Percentiles rank a stretch among this genome's conserved stretches.
Evolutionary conservation across 176 grass and related monocot genomes (phyloP).

Genomic region (Panicum miliaceum): DNA sequence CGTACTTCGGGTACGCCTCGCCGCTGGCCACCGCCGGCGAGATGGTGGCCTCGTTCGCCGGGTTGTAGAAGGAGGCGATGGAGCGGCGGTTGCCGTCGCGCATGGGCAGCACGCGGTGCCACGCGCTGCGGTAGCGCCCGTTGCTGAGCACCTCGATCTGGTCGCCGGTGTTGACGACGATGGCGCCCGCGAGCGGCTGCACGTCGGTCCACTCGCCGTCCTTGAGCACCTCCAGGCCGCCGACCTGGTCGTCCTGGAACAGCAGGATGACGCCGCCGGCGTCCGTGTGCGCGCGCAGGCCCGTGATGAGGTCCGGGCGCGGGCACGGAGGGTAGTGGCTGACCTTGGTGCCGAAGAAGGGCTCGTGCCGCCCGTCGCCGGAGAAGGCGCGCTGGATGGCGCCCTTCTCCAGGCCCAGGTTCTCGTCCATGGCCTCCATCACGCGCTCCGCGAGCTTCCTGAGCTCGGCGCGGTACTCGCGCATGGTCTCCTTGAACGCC

Average conservation of each 20-base stretch:
- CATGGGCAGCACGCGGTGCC: conserved; percentile 72
- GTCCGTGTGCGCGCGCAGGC: conserved; percentile 73
- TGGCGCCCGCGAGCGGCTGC: conserved; percentile 57
- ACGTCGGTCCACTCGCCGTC: conserved; percentile 66
- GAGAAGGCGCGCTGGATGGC: conserved; percentile 54
- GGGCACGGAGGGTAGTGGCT: conserved; percentile 88
- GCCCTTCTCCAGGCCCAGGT: conserved; percentile 51
- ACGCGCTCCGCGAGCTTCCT: conserved; percentile 44
- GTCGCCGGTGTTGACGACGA: conserved; percentile 72
- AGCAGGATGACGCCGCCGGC: conserved; percentile 73
- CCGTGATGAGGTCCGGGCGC: conserved; percentile 58
- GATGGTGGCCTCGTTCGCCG: conserved; percentile 44
- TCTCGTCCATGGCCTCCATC: conserved; percentile 68
- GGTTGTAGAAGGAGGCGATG: conserved; percentile 74
- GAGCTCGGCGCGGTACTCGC: conserved; percentile 60
- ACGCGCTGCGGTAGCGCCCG: conserved; percentile 65
- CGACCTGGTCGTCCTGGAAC: conserved; percentile 66
- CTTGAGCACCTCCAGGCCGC: conserved; percentile 71
- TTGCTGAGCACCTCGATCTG: conserved; percentile 78
- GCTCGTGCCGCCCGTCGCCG: conserved; percentile 17
- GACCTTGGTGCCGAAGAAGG: conserved; percentile 73
- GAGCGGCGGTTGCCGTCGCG: conserved; percentile 64
- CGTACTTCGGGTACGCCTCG: conserved; percentile 42
- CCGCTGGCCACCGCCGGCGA: conserved; percentile 20
- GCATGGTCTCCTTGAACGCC: conserved; percentile 70